phyloP scores from a whole-genome alignment of 306 rosid genomes.

The Comarum palustre region DNA sequence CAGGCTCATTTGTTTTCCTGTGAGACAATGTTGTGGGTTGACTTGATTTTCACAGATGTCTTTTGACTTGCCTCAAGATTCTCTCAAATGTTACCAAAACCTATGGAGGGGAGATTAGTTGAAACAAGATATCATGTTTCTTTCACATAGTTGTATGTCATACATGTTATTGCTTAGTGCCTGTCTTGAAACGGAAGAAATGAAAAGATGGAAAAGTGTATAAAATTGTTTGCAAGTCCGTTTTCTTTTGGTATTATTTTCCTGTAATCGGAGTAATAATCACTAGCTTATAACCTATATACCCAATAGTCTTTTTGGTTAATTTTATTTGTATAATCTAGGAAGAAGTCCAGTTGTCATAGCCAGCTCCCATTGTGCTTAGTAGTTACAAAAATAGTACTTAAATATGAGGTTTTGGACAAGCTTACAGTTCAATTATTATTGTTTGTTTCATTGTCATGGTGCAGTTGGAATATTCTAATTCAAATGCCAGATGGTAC shows the following conservation, averaged over 20 bases:
- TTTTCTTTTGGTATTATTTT: not conserved
- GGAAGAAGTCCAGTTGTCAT: conserved; percentile 1
- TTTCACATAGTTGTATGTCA: not conserved
- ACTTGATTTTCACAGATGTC: not conserved
- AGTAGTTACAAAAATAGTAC: not conserved
- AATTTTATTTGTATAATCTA: not conserved
- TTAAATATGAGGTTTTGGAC: not conserved
- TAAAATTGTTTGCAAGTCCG: not conserved
- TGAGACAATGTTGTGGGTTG: conserved; percentile 2
- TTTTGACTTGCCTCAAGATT: not conserved
- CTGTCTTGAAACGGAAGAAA: not conserved
- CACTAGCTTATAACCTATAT: not conserved
- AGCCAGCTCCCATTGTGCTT: not conserved
- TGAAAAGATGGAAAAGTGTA: not conserved
- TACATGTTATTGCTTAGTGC: not conserved
- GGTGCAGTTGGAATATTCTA: conserved; percentile 69
- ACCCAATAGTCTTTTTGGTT: not conserved
- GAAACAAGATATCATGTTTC: not conserved
- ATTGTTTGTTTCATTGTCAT: conserved; percentile 17
- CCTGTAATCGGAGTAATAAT: not conserved
- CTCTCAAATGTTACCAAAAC: not conserved
- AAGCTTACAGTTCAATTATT: not conserved
- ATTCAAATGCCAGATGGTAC: conserved; percentile 66
- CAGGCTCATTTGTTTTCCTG: not conserved
- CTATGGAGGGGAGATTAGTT: not conserved